phyloP scores from a whole-genome alignment of 192 early-diverging fungal species.

The Backusella parvicylindrica region DNA sequence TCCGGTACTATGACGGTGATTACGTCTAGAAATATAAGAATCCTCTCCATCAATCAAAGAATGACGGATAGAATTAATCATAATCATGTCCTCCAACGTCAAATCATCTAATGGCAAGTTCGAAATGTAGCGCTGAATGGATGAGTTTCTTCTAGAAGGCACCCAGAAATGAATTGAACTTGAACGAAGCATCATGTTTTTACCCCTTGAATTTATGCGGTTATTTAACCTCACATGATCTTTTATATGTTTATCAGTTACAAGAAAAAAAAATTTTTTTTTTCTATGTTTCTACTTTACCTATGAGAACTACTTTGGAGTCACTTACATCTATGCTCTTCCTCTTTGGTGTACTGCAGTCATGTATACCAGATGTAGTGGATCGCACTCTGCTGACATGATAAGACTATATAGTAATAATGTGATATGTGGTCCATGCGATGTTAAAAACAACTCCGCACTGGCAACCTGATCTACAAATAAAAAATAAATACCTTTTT shows the following conservation, averaged over 20 bases:
- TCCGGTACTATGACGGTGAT: not conserved
- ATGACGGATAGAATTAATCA: not conserved
- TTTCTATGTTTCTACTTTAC: too few relatives aligned
- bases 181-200: not conserved
- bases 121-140: not conserved
- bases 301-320: not conserved
- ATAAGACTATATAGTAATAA: not conserved
- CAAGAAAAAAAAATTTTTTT: not conserved
- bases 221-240: constrained; percentile 1
- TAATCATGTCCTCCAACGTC: not conserved
- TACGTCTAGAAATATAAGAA: not conserved
- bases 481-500: not conserved
- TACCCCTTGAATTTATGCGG: not conserved
- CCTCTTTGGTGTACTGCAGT: not conserved
- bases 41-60: not conserved
- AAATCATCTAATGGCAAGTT: not conserved
- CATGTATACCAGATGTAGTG: constrained; percentile 4
- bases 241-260: not conserved
- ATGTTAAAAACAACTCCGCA: not conserved
- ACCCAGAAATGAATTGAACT: not conserved
- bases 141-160: not conserved
- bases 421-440: not conserved
- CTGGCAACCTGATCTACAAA: not conserved
- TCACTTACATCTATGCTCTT: constrained; percentile 1
- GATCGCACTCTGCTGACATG: not conserved